These are phyloP conservation scores for Haberlea rhodopensis DNA, from an alignment of 257 asterid species.

Conservation along the genomic window DNA sequence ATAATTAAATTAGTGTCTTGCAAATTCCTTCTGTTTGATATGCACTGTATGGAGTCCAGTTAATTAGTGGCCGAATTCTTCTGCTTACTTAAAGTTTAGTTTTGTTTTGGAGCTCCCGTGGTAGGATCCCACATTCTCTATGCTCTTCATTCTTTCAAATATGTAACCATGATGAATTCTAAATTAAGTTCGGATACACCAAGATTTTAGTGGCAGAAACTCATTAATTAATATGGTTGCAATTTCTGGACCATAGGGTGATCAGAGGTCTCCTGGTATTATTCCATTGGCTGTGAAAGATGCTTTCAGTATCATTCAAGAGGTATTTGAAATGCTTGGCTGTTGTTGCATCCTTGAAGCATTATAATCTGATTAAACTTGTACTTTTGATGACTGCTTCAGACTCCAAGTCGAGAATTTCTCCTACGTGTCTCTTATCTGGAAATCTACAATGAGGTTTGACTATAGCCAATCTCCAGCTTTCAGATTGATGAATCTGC, in stretches of 20 bases:
- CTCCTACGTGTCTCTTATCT: conserved; percentile 94
- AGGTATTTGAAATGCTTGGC: conserved; percentile 55
- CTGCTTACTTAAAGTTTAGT: conserved; percentile 10
- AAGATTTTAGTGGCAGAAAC: conserved; percentile 21
- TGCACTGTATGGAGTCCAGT: neutral
- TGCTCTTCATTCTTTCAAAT: neutral
- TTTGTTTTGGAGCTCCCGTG: conserved; percentile 20
- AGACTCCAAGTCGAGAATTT: conserved; percentile 97
- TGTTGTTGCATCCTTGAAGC: conserved; percentile 28
- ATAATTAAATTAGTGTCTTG: conserved; percentile 22
- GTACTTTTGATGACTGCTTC: conserved; percentile 32
- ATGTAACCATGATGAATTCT: neutral
- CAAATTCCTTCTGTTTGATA: conserved; percentile 16
- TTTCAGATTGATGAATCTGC: conserved; percentile 22
- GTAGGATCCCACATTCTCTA: conserved; percentile 9
- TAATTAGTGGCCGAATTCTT: conserved; percentile 12
- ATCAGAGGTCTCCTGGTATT: conserved; percentile 99
- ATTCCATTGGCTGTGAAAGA: conserved; percentile 99
- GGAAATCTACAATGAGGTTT: conserved; percentile 99
- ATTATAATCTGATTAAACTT: conserved; percentile 23
- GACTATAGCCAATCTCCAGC: conserved; percentile 30
- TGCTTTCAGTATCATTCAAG: conserved; percentile 95
- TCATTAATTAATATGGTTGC: conserved; percentile 22
- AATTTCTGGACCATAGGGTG: conserved; percentile 63
- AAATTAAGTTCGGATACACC: neutral